Conservation (phyloP, 257 asterid species). For the Fraxinus pennsylvanica region DNA sequence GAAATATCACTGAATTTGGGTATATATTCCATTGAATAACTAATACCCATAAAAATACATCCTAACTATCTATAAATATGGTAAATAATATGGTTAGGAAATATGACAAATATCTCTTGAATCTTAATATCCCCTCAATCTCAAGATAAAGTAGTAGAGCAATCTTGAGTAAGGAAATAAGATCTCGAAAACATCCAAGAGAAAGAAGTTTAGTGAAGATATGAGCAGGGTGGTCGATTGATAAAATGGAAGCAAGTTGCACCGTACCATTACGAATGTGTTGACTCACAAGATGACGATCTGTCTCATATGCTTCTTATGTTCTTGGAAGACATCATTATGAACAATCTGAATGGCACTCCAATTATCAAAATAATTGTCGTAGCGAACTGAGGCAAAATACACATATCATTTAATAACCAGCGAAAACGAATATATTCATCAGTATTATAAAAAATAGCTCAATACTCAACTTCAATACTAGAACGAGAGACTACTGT, state of each 20-base stretch:
- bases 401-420: not conserved
- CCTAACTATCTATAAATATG: no score
- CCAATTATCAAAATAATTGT: not conserved
- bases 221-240: not conserved
- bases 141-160: not conserved
- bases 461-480: not conserved
- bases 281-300: not conserved
- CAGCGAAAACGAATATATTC: not conserved
- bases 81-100: no score
- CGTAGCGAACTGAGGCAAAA: not conserved
- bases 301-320: not conserved
- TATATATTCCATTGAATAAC: no score
- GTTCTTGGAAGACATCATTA: not conserved
- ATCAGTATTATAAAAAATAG: not conserved
- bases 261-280: not conserved
- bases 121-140: not conserved
- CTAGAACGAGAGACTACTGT: not conserved
- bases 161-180: not conserved
- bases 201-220: not conserved
- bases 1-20: no score
- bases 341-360: not conserved
- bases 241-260: not conserved
- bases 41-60: no score
- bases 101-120: no score
- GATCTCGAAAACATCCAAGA: not conserved